Conservation (phyloP, 805 yeast species). For the Candida nemodendra region DNA sequence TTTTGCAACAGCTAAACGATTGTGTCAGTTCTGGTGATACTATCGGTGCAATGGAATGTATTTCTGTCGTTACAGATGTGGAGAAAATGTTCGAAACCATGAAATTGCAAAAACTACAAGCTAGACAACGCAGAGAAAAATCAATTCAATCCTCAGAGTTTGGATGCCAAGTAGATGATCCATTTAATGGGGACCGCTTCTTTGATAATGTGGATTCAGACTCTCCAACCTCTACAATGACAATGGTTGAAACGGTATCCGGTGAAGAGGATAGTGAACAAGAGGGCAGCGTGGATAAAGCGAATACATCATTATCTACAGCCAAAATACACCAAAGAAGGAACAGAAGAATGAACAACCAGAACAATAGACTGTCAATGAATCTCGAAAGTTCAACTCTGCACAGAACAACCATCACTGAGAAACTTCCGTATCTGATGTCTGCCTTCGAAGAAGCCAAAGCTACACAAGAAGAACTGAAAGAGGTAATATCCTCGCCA, state of each 20-base stretch:
- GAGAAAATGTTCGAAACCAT: conserved; percentile 70
- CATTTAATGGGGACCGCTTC: conserved; percentile 4
- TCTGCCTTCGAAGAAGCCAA: conserved; percentile 66
- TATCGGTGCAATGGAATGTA: conserved; percentile 61
- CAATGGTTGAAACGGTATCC: conserved; percentile 13
- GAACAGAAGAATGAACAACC: conserved; percentile 11
- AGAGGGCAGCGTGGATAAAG: conserved; percentile 5
- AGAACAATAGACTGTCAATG: conserved; percentile 5
- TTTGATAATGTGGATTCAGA: conserved; percentile 7
- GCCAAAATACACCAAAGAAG: conserved; percentile 19
- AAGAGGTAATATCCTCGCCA: conserved; percentile 14
- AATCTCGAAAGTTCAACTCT: conserved; percentile 32
- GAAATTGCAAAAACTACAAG: conserved; percentile 25
- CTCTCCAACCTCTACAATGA: conserved; percentile 10
- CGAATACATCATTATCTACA: conserved; percentile 14
- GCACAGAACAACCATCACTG: conserved; percentile 54
- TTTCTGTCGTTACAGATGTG: conserved; percentile 65
- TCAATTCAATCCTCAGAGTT: conserved; percentile 4
- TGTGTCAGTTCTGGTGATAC: conserved; percentile 54
- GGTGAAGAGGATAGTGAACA: conserved; percentile 13
- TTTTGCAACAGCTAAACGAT: conserved; percentile 55
- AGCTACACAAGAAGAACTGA: conserved; percentile 52
- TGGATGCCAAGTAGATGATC: background rate
- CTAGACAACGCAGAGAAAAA: conserved; percentile 11
- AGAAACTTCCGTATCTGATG: conserved; percentile 65